Base-by-base conservation (phyloP, 2,329 filamentous ascomycete genomes). In the Aspergillus fumigatiaffinis region DNA sequence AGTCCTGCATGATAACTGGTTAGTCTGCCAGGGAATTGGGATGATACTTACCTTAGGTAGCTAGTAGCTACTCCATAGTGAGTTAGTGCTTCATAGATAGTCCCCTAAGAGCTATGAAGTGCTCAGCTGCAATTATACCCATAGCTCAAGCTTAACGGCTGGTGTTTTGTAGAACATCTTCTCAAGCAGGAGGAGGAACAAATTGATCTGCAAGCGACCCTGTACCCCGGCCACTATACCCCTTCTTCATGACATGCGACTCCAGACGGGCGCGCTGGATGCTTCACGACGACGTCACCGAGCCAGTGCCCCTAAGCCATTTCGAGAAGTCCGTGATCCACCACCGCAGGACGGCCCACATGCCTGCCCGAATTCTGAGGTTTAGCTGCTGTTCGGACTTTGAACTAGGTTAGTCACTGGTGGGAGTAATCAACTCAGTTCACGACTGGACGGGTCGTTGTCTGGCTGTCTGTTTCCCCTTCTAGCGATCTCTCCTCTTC, bases 231-330 rank as follows among this genome's bases (percentile, higher is more conserved):
- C 21, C n/a, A 23, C 10, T 4, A 3, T 35, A 17, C 49, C n/a
- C 26, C 49, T 50, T 23, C 14, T 50, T 20, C 17, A 50, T 20
- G 21, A 21, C 8, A 10, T 12, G 21, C 41, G 41, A 44, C n/a
- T 21, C 14, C 29, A 51, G 20, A 32, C 42, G 26, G 52, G 52
- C 12, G 44, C 50, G 53, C 59, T 63, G 44, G 48, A 56, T 60
- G 60, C 59, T 60, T 66, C 66, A 70, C 62, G 42, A 60, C 61
- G 65, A 73, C 69, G 70, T 73, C 70, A 73, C 62, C 66, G 52
- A 60, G 52, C 53, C 35, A 42, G 41, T 44, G 53, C 48, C 38
- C 46, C 59, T 66, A 65, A 64, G 48, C 61, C 56, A 28, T 48
- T 57, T 65, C 54, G 44, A 57, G 61, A 26, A 47, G n/a, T 55